Base-by-base conservation (phyloP, 2,329 filamentous ascomycete species). In the Karstenula rhodostoma region DNA sequence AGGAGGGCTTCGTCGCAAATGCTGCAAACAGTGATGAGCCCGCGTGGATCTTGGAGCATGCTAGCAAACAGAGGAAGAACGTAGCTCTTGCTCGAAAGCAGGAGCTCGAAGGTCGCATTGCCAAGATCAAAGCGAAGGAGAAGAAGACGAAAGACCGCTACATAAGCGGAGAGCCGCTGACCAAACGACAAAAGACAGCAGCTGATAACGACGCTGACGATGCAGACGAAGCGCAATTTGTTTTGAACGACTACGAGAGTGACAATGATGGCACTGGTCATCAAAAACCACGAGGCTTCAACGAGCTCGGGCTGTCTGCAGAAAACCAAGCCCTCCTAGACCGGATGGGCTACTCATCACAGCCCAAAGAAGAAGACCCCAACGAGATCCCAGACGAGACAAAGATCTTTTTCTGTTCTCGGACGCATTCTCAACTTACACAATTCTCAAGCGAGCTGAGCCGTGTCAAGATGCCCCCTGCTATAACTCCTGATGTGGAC, bases 341-440 rank as follows among this genome's bases (percentile, higher is more conserved):
- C 57, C 89, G 87, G 66, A 71, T 84, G 8, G 82, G 82, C 0
- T 77, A 62, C 33, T 72, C 61, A 46, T 54, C 27, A 7, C 65
- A 56, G 25, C 27, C n/a, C 12, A 74, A 72, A 13, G 68, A 75
- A 17, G 79, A 82, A 8, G 80, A 85, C 9, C 79, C 83, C 6
- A 77, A 82, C n/a, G 82, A 86, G 40, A 76, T 84, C 8, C 82
- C 86, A 13, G 87, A 92, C 57, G 88, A 90, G 65, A 82, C 90
- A 53, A 96, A 94, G 83, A 91, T 97, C 54, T 96, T 92, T 77
- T 97, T 94, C 79, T 95, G 93, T 58, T 97, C 94, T 8, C 87
- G 94, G 73, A 97, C 94, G 1, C 94, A 97, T 77, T 97, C 94
- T 2, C 94, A 97, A 72, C 80, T 97, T 15, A 90, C 90, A 0